Percentiles rank a stretch among this genome's conserved stretches.
Evolutionary conservation across 495 filamentous ascomycete genomes (phyloP).

Genomic region (Penicillium turbatum): DNA sequence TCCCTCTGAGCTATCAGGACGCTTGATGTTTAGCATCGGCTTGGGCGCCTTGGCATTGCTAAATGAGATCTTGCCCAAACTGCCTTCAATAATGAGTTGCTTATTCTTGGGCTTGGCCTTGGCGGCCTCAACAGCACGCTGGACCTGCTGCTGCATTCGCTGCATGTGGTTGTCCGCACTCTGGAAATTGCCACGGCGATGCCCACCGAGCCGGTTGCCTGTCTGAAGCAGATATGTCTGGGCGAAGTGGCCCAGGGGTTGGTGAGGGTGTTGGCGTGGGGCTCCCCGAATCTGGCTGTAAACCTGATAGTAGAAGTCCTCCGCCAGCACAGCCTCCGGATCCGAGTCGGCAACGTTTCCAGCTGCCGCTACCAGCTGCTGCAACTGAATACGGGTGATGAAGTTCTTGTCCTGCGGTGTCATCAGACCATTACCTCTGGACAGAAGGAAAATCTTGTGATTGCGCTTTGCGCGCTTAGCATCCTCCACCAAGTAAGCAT

Average conservation of each 20-base stretch:
- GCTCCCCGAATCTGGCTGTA: slow-evolving; percentile 88
- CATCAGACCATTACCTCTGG: slow-evolving; percentile 95
- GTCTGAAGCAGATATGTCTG: slow-evolving; percentile 97
- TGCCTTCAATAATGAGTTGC: slow-evolving; percentile 97
- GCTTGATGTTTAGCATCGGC: slow-evolving; percentile 91
- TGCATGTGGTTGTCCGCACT: slow-evolving; percentile 96
- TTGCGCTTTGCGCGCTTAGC: slow-evolving; percentile 95
- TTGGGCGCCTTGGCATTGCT: slow-evolving; percentile 97
- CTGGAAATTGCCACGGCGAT: slow-evolving; percentile 59
- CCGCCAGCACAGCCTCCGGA: slow-evolving; percentile 70
- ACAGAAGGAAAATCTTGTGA: slow-evolving; percentile 93
- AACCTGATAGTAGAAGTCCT: slow-evolving; percentile 99
- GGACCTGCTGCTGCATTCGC: slow-evolving; percentile 98
- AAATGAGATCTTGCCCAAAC: slow-evolving; percentile 96
- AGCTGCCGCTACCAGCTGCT: slow-evolving; percentile 88
- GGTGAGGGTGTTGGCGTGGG: slow-evolving; percentile 78
- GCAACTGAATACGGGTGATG: slow-evolving; percentile 94
- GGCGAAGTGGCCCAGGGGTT: slow-evolving; percentile 91
- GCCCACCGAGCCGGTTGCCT: slow-evolving; percentile 67
- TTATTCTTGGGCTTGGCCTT: slow-evolving; percentile 97
- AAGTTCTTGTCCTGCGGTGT: slow-evolving; percentile 99
- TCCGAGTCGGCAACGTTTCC: slow-evolving; percentile 78
- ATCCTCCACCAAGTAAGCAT: slow-evolving; percentile 79
- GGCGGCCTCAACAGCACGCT: slow-evolving; percentile 92
- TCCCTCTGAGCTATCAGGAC: slow-evolving; percentile 63